Conservation (phyloP, 345 rosid species). For the Linum lewisii region DNA sequence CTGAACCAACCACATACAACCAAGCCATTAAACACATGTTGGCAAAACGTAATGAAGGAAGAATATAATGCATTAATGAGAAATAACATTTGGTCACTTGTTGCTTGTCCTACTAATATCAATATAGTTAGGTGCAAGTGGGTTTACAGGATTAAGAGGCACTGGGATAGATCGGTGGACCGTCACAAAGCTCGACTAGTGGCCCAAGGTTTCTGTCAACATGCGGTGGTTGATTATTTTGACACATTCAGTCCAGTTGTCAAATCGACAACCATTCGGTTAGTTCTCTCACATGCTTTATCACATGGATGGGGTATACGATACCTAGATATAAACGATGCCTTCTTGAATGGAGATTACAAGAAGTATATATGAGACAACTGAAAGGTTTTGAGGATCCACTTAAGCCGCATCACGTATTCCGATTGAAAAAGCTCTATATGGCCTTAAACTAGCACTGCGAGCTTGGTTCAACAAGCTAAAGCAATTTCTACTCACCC, state of each 20-base stretch:
- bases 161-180: not conserved
- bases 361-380: not conserved
- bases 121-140: not conserved
- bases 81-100: not conserved
- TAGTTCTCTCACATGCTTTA: not conserved
- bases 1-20: not conserved
- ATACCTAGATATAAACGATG: not conserved
- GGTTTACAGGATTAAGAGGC: not conserved
- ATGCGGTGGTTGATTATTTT: not conserved
- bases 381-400: not conserved
- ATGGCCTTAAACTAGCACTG: constrained; percentile 1
- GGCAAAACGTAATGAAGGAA: not conserved
- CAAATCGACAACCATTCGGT: not conserved
- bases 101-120: not conserved
- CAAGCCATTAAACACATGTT: not conserved
- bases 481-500: not conserved
- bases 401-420: not conserved
- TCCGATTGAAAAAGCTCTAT: not conserved
- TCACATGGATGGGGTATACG: not conserved
- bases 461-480: not conserved
- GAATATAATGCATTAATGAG: too few species aligned
- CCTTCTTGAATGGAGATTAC: not conserved
- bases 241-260: not conserved
- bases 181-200: not conserved
- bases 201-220: not conserved